These are phyloP conservation scores for Lachnellula arida DNA, from an alignment of 2,329 filamentous ascomycete genomes.

Conservation along the genomic window DNA sequence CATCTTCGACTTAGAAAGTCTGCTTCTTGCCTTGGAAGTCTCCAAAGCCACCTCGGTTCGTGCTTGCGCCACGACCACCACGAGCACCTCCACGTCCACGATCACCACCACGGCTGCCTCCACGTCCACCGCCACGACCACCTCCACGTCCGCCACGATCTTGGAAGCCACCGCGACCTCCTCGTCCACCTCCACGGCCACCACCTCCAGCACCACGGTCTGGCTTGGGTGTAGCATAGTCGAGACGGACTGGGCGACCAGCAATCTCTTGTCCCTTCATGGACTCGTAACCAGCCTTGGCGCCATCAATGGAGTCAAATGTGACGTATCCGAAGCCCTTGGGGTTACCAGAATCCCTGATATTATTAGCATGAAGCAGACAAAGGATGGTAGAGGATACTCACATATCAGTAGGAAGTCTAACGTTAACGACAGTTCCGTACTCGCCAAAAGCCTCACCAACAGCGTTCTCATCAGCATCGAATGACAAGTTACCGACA, in stretches of 20 bases:
- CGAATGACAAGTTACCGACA: conserved; percentile 68
- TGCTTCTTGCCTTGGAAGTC: conserved; percentile 55
- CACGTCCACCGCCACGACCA: conserved; percentile 38
- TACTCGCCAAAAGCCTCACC: conserved; percentile 59
- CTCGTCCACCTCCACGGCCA: conserved; percentile 38
- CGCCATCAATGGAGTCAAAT: conserved; percentile 63
- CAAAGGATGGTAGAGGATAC: conserved; percentile 13
- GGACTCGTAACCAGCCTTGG: conserved; percentile 55
- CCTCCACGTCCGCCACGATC: conserved; percentile 38
- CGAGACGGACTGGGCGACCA: conserved; percentile 62
- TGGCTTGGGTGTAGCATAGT: conserved; percentile 59
- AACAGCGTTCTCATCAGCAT: conserved; percentile 59
- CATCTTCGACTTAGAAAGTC: conserved; percentile 32
- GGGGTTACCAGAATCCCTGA: conserved; percentile 55
- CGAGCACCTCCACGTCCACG: conserved; percentile 42
- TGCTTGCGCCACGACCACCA: conserved; percentile 40
- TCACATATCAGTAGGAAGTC: conserved; percentile 62
- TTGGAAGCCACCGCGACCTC: conserved; percentile 27
- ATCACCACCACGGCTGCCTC: conserved; percentile 28
- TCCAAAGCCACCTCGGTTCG: conserved; percentile 43
- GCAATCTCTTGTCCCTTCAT: conserved; percentile 60
- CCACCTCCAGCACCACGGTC: conserved; percentile 40
- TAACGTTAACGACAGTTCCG: conserved; percentile 60
- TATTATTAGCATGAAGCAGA: conserved; percentile 23
- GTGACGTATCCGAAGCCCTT: conserved; percentile 75